Base-by-base conservation (phyloP, 2,329 filamentous ascomycete species). In the Harringtonia lauricola region DNA sequence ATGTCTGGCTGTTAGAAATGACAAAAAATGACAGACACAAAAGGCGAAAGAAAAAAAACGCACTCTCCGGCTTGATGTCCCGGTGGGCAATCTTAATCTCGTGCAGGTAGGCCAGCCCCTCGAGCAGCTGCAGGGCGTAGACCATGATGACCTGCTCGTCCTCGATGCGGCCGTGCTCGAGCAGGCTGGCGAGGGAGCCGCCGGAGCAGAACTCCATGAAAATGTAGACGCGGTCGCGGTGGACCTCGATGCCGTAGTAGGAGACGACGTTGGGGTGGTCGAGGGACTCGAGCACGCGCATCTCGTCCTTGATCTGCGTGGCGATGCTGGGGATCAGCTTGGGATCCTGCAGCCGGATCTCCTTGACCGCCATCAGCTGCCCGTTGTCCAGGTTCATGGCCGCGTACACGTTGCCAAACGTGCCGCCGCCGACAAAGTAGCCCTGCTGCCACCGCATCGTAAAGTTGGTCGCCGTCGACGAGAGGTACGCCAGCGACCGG, bases 131-230 rank as follows among this genome's bases (percentile, higher is more conserved):
- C 47, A 96, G 70, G 22, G 87, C 86, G 60, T 96, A 96, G 35
- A 96, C 90, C 79, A 94, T 94, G 49, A 95, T 90, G 49, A 96
- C 89, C 44, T 89, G 92, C 61, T 98, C 92, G 58, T 96, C 94
- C 66, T 95, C 92, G 50, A 98, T 95, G 34, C 92, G 84, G 13
- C 92, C 92, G 57, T 98, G 90, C 61, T 98, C 92, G 35, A 98
- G 71, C 42, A 98, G 68, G 41, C 78, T 84, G 35, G 92, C 89
- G 39, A 98, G 71, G 15, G 90, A 96, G 18, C 92, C 92, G 41
- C 92, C 90, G 5, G 88, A 94, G 62, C 92, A 98, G 64, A 94
- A 96, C 63, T 98, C 92, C 92, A 98, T 98, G 61, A 98, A 98
- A 53, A 98, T 95, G 64, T 96, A 98, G n/a, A 98, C 92, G 59